Conservation (phyloP, 768 basidiomycete genomes). For the Russula brevipes region DNA sequence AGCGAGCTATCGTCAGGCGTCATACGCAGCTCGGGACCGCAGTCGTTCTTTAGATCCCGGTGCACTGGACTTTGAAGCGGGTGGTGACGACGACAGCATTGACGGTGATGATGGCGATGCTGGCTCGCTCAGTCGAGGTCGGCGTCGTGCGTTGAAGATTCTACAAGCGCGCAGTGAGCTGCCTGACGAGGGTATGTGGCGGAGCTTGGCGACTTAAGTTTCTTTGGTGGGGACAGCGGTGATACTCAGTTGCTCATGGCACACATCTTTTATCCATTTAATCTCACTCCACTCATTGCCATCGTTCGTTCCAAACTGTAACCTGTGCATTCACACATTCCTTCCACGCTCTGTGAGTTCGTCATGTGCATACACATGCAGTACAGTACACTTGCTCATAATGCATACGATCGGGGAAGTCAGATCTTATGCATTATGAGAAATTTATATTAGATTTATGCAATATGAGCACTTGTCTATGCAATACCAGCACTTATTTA, state of each 20-base stretch:
- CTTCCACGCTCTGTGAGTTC: not conserved
- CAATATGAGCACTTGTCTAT: too few species aligned
- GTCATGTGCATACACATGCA: slow-evolving; percentile 18
- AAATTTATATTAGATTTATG: too few species aligned
- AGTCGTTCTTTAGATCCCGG: slow-evolving; percentile 64
- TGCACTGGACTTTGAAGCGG: slow-evolving; percentile 52
- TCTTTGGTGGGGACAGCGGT: not conserved
- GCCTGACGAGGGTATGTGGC: slow-evolving; percentile 74
- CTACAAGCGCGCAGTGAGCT: slow-evolving; percentile 62
- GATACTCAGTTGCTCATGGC: slow-evolving; percentile 14
- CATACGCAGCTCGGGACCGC: slow-evolving; percentile 66
- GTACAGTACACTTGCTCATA: too few species aligned
- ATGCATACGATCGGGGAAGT: too few species aligned
- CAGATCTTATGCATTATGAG: too few species aligned
- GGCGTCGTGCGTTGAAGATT: slow-evolving; percentile 60
- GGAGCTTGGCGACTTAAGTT: slow-evolving; percentile 53
- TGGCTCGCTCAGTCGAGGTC: slow-evolving; percentile 42
- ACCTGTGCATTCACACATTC: slow-evolving; percentile 6
- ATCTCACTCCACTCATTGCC: slow-evolving; percentile 27
- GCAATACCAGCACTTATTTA: too few species aligned
- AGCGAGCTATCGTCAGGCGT: slow-evolving; percentile 43
- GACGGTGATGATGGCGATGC: slow-evolving; percentile 29
- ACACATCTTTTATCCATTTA: slow-evolving; percentile 31
- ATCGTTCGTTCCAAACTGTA: slow-evolving; percentile 1
- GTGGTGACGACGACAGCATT: slow-evolving; percentile 39